Percentiles rank a stretch among this genome's conserved stretches.
Conservation (phyloP, 164 flowering plant genomes). For the Santalum album region DNA sequence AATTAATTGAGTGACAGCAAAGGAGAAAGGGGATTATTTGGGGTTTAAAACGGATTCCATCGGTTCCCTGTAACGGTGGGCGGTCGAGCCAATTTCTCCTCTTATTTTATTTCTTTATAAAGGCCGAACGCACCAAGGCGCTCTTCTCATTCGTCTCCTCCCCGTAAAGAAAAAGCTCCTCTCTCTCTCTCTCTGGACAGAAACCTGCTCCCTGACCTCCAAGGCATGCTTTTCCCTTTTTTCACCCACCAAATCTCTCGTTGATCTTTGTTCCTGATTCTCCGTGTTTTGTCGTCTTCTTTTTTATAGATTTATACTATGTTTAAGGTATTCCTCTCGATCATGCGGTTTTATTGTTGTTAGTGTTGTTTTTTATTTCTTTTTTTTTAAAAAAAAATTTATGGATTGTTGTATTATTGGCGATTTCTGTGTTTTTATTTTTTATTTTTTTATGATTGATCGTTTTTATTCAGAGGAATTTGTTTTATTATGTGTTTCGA, state of each 20-base stretch:
- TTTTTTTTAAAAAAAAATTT: no score
- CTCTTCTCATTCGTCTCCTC: background rate
- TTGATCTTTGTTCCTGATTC: background rate
- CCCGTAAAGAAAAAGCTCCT: background rate
- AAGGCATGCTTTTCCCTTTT: background rate
- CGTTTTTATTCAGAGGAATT: no score
- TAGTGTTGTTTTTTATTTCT: no score
- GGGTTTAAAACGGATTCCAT: constrained; percentile 8
- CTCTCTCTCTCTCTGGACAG: background rate
- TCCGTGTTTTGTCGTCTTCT: background rate
- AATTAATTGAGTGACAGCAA: no score
- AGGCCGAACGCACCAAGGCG: background rate
- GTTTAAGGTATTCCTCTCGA: background rate
- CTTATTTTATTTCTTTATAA: background rate
- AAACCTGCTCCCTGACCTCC: background rate
- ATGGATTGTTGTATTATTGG: no score
- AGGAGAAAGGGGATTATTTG: no score
- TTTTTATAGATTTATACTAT: background rate
- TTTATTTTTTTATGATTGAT: no score
- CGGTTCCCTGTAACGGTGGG: constrained; percentile 5
- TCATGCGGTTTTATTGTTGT: no score
- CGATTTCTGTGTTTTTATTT: no score
- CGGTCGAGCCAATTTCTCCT: background rate
- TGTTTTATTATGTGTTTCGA: no score
- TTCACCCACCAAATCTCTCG: background rate